Evolutionary conservation across 1,284 basidiomycete species (phyloP).

Genomic region (Termitomyces sp.): DNA sequence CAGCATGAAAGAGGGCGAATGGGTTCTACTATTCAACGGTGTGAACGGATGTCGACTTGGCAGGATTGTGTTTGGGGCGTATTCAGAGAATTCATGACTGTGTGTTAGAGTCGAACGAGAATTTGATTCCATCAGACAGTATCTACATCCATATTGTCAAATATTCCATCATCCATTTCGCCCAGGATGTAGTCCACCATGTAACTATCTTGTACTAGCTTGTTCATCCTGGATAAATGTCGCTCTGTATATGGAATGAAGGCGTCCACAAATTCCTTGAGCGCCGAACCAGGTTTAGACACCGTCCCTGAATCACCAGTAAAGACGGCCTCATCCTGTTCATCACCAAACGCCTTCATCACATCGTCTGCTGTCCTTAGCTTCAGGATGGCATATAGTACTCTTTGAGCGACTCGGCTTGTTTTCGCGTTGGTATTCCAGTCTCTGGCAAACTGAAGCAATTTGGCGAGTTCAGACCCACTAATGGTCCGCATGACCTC

Average conservation of each 20-base stretch:
- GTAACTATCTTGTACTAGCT: conserved; percentile 88
- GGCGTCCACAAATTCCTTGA: conserved; percentile 79
- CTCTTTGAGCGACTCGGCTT: conserved; percentile 78
- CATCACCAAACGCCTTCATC: conserved; percentile 59
- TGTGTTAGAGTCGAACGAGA: background rate
- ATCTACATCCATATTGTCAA: conserved; percentile 47
- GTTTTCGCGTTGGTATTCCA: conserved; percentile 95
- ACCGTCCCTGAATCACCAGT: conserved; percentile 20
- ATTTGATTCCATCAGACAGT: conserved; percentile 9
- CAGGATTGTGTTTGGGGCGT: conserved; percentile 23
- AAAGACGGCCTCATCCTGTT: conserved; percentile 32
- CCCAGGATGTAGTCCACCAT: conserved; percentile 88
- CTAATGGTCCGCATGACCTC: conserved; percentile 73
- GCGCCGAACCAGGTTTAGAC: conserved; percentile 34
- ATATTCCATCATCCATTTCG: conserved; percentile 86
- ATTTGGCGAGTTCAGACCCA: conserved; percentile 70
- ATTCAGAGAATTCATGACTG: background rate
- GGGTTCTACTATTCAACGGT: conserved; percentile 65
- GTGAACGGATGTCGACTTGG: conserved; percentile 64
- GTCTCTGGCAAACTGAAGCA: conserved; percentile 80
- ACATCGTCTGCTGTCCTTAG: conserved; percentile 71
- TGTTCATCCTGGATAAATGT: conserved; percentile 82
- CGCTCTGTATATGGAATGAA: conserved; percentile 93
- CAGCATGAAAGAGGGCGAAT: conserved; percentile 50
- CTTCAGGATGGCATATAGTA: conserved; percentile 82